phyloP scores from a whole-genome alignment of 2,329 filamentous ascomycete species.

The Coniochaeta ligniaria region DNA sequence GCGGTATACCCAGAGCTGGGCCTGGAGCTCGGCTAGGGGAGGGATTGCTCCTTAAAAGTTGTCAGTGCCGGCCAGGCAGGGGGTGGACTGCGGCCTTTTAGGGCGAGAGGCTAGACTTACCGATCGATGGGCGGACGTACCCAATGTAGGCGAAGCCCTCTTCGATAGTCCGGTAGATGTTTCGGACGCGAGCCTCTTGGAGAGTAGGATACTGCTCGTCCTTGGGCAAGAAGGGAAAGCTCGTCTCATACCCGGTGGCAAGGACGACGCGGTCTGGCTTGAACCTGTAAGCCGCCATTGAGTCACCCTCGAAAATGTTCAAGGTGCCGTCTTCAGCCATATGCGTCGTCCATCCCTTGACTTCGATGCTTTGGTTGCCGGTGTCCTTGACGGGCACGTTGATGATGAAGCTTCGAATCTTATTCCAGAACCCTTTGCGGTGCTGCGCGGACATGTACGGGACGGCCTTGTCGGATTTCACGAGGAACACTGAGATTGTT shows the following conservation, averaged over 20 bases:
- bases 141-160: slow-evolving; percentile 36
- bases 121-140: slow-evolving; percentile 36
- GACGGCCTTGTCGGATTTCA: slow-evolving; percentile 26
- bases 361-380: slow-evolving; percentile 20
- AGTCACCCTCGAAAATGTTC: slow-evolving; percentile 23
- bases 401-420: slow-evolving; percentile 24
- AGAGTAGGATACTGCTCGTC: slow-evolving; percentile 30
- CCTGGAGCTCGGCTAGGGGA: slow-evolving; percentile 39
- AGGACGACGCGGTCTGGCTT: slow-evolving; percentile 27
- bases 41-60: slow-evolving; percentile 35
- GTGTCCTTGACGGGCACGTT: slow-evolving; percentile 20
- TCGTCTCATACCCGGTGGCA: slow-evolving; percentile 27
- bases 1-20: slow-evolving; percentile 36
- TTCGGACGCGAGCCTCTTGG: slow-evolving; percentile 41
- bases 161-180: slow-evolving; percentile 37
- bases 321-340: slow-evolving; percentile 22
- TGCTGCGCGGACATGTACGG: slow-evolving; percentile 26
- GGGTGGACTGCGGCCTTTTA: background rate
- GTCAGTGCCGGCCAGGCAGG: background rate
- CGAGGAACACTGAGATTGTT: slow-evolving; percentile 19
- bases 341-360: slow-evolving; percentile 25
- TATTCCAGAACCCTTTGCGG: slow-evolving; percentile 18
- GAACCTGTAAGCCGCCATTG: slow-evolving; percentile 19
- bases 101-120: slow-evolving; percentile 12
- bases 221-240: slow-evolving; percentile 30